Conservation (phyloP, 169 alveolate species). For the Besnoitia besnoiti region DNA sequence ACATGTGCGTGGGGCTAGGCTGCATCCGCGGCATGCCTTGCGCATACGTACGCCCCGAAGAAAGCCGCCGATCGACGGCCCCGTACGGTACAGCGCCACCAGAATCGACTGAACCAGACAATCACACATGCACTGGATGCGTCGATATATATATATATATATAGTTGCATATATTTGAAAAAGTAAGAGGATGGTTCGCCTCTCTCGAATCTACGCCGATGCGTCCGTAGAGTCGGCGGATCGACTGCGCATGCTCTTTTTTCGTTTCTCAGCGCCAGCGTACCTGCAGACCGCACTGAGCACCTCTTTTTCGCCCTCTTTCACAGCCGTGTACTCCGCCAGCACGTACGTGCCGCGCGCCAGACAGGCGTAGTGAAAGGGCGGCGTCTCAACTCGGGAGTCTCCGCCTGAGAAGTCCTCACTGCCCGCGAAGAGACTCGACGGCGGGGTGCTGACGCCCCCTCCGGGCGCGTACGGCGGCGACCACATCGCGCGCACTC, state of each 20-base stretch:
- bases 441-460: not conserved
- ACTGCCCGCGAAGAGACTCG: not conserved
- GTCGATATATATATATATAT: not conserved
- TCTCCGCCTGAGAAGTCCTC: no score
- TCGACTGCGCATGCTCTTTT: not conserved
- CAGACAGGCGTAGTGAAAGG: not conserved
- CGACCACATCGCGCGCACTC: no score
- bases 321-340: constrained; percentile 30
- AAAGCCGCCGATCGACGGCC: no score
- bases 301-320: constrained; percentile 34
- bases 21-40: no score
- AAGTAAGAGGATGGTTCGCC: no score
- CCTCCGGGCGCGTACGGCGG: no score
- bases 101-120: no score
- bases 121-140: no score
- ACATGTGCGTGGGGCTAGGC: no score
- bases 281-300: constrained; percentile 32
- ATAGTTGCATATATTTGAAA: not conserved
- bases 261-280: not conserved
- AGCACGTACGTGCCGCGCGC: constrained; percentile 7
- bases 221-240: not conserved
- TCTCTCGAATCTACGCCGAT: no score
- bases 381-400: not conserved
- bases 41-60: no score
- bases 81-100: no score